phyloP scores from a whole-genome alignment of 805 yeast genomes.

The Wickerhamiella allomyrinae region DNA sequence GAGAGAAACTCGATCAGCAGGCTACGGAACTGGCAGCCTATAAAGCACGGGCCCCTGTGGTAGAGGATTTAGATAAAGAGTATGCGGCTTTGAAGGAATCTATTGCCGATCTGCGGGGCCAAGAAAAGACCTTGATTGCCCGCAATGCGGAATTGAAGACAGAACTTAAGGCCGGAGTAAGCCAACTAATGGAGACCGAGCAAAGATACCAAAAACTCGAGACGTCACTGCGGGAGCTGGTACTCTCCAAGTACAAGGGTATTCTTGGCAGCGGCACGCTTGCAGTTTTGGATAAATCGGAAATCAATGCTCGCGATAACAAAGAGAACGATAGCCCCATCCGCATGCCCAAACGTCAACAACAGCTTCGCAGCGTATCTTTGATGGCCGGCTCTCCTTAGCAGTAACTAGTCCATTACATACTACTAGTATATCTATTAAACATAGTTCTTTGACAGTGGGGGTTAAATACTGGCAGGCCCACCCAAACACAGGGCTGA shows the following conservation, averaged over 20 bases:
- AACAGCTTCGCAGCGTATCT: neutral
- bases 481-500: neutral
- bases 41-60: neutral
- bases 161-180: slow-evolving; percentile 11
- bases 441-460: no score
- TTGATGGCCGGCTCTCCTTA: neutral
- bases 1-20: neutral
- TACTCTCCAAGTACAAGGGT: slow-evolving; percentile 14
- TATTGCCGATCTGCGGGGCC: slow-evolving; percentile 8
- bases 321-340: neutral
- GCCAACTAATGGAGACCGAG: slow-evolving; percentile 12
- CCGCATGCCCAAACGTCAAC: neutral
- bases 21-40: neutral
- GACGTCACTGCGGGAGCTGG: slow-evolving; percentile 13
- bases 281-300: neutral
- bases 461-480: no score
- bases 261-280: slow-evolving; percentile 14
- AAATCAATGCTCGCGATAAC: neutral
- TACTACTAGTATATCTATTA: neutral
- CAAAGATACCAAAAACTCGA: slow-evolving; percentile 12
- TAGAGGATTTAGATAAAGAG: neutral
- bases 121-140: slow-evolving; percentile 6
- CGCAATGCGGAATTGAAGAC: slow-evolving; percentile 10
- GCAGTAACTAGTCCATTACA: neutral
- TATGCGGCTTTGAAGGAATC: neutral